Conservation (phyloP, 1,284 basidiomycete species). For the Retiboletus flavoniger region DNA sequence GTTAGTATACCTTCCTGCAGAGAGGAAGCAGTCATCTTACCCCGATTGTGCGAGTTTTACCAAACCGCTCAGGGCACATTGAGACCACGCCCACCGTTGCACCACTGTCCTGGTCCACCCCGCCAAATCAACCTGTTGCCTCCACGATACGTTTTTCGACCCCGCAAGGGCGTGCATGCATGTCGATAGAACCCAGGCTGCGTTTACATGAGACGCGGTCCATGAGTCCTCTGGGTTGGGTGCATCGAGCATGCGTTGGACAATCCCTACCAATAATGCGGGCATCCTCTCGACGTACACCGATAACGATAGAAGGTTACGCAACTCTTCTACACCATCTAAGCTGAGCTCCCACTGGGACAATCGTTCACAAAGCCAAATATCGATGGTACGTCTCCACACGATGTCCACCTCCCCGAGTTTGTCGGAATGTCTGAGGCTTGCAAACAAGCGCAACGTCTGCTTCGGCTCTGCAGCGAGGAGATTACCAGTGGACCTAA, state of each 20-base stretch:
- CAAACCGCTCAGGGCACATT: constrained; percentile 53
- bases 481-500: constrained; percentile 49
- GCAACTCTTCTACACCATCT: constrained; percentile 39
- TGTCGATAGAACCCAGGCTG: constrained; percentile 53
- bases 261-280: constrained; percentile 47
- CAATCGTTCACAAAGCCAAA: constrained; percentile 39
- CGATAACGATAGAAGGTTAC: constrained; percentile 52
- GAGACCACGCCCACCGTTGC: constrained; percentile 58
- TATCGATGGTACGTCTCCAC: constrained; percentile 54
- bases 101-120: constrained; percentile 48
- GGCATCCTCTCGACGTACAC: constrained; percentile 48
- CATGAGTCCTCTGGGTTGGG: constrained; percentile 37
- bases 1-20: neutral
- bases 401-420: constrained; percentile 54
- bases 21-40: constrained; percentile 33
- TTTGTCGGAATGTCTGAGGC: constrained; percentile 46
- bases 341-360: constrained; percentile 34
- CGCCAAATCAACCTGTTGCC: constrained; percentile 42
- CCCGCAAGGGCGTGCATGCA: constrained; percentile 47
- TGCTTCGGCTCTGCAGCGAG: constrained; percentile 42
- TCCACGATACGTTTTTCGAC: constrained; percentile 41
- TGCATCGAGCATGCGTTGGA: constrained; percentile 44
- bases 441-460: constrained; percentile 51
- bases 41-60: constrained; percentile 49
- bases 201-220: constrained; percentile 39